These are phyloP conservation scores for Colletotrichum sansevieriae DNA, from an alignment of 2,329 filamentous ascomycete genomes.

Conservation along the genomic window DNA sequence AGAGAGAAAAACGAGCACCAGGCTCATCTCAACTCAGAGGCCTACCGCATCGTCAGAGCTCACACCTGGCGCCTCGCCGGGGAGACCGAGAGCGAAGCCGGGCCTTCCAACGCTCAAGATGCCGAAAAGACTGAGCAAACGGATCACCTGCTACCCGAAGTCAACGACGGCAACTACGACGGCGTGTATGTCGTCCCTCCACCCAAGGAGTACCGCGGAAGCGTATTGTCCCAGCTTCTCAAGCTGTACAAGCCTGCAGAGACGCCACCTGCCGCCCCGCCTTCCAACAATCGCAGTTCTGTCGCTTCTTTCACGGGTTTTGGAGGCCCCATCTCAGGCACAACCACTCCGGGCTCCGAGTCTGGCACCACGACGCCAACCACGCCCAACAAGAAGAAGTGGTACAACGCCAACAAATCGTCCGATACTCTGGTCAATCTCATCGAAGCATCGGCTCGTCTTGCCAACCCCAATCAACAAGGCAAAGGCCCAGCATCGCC, in stretches of 20 bases:
- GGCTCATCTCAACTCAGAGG: conserved; percentile 51
- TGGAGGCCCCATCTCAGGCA: conserved; percentile 53
- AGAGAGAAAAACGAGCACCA: conserved; percentile 45
- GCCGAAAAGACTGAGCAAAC: conserved; percentile 21
- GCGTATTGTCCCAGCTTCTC: conserved; percentile 60
- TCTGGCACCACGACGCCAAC: conserved; percentile 51
- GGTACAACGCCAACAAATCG: conserved; percentile 63
- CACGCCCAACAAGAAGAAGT: conserved; percentile 60
- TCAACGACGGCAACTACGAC: conserved; percentile 56
- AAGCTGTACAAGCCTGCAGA: conserved; percentile 60
- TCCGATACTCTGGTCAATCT: conserved; percentile 62
- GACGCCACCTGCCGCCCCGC: background rate
- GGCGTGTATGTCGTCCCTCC: conserved; percentile 57
- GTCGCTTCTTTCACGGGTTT: conserved; percentile 48
- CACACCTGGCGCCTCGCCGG: conserved; percentile 51
- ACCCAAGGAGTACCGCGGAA: conserved; percentile 58
- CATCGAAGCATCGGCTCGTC: conserved; percentile 59
- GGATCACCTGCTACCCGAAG: conserved; percentile 46
- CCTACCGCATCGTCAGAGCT: conserved; percentile 58
- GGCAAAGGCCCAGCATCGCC: conserved; percentile 41
- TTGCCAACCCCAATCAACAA: conserved; percentile 52
- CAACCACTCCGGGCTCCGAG: conserved; percentile 49
- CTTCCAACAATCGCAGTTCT: conserved; percentile 38
- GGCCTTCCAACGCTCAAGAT: conserved; percentile 30
- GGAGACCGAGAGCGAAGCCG: conserved; percentile 18